Conservation (phyloP, 2,329 filamentous ascomycete species). For the Arthrinium puccinioides region DNA sequence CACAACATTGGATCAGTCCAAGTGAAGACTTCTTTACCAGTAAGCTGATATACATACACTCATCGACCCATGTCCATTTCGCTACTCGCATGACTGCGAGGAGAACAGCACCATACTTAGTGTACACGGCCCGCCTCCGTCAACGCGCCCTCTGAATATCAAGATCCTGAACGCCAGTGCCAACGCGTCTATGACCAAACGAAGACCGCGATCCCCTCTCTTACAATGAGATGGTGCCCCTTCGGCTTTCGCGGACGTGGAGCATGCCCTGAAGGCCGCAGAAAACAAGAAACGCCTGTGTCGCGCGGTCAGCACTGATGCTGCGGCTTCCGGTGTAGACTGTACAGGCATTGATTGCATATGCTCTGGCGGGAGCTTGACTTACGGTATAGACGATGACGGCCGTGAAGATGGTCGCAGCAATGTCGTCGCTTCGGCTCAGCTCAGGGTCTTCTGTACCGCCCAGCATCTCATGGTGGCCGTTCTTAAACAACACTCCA, state of each 20-base stretch:
- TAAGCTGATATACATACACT: too few relatives aligned
- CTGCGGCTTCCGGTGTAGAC: background rate
- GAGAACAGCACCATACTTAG: too few relatives aligned
- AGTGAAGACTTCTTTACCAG: too few relatives aligned
- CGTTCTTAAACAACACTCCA: constrained; percentile 66
- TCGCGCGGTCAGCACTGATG: constrained; percentile 6
- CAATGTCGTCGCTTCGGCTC: constrained; percentile 68
- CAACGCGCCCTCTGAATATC: too few relatives aligned
- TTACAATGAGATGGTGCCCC: constrained; percentile 73
- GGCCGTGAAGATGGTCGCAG: constrained; percentile 77
- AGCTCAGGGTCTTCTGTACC: constrained; percentile 61
- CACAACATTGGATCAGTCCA: too few relatives aligned
- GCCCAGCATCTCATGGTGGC: constrained; percentile 80
- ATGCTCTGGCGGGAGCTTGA: constrained; percentile 18
- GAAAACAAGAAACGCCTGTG: constrained; percentile 79
- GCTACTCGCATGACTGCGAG: too few relatives aligned
- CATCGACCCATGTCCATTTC: too few relatives aligned
- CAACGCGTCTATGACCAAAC: background rate
- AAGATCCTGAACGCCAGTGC: constrained; percentile 3
- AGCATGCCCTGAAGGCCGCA: constrained; percentile 85
- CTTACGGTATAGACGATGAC: constrained; percentile 85
- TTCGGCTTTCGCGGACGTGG: constrained; percentile 73
- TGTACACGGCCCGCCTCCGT: too few relatives aligned
- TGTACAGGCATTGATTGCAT: too few relatives aligned
- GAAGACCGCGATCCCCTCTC: background rate